Evolutionary conservation across 257 asterid genomes (phyloP).

Genomic region (Fraxinus pennsylvanica): DNA sequence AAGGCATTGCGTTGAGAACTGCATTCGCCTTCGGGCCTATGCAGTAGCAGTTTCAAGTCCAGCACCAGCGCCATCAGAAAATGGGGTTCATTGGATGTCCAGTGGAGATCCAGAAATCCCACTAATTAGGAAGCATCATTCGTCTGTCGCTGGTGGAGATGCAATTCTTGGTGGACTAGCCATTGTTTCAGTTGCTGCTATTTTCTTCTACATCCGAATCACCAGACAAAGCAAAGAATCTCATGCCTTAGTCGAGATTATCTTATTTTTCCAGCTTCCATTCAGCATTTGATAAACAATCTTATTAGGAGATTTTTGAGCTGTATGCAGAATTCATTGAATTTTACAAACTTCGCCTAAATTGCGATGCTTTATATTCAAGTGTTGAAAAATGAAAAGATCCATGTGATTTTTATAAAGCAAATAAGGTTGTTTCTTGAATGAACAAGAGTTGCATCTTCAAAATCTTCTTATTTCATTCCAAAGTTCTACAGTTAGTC

Average conservation of each 20-base stretch:
- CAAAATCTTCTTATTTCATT: constrained; percentile 31
- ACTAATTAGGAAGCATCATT: constrained; percentile 24
- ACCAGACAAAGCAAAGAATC: constrained; percentile 30
- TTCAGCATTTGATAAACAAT: neutral
- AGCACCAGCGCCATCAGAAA: constrained; percentile 25
- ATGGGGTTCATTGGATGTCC: neutral
- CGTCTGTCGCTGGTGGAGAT: constrained; percentile 41
- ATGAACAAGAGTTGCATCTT: constrained; percentile 5
- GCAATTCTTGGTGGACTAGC: constrained; percentile 46
- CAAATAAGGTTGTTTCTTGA: neutral
- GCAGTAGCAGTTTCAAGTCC: too few species aligned
- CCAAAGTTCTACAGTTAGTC: constrained; percentile 50
- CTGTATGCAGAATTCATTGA: neutral
- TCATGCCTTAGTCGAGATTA: constrained; percentile 8
- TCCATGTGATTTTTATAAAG: neutral
- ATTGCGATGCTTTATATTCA: neutral
- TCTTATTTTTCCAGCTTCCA: neutral
- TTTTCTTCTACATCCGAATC: constrained; percentile 41
- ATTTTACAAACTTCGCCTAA: neutral
- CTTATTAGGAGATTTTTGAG: neutral
- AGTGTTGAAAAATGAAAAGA: neutral
- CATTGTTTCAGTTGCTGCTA: constrained; percentile 28
- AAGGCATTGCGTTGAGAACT: constrained; percentile 21
- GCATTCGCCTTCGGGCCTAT: neutral
- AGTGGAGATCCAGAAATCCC: neutral